Evolutionary conservation across 2,329 filamentous ascomycete genomes (phyloP).

Genomic region (Calonectria naviculata): DNA sequence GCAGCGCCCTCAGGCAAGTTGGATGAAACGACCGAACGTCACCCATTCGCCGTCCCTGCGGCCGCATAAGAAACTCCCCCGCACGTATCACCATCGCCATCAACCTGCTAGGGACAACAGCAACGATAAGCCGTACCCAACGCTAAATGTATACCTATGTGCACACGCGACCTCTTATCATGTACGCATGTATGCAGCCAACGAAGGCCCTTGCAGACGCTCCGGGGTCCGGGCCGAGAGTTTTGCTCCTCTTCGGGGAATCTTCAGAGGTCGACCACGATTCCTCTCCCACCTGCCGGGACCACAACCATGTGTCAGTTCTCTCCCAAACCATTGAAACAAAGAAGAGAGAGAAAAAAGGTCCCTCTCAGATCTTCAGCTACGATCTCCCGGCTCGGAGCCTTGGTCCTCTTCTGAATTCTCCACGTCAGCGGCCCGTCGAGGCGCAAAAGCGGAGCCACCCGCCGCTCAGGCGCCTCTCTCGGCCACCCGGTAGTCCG

Average conservation of each 20-base stretch:
- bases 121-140: background rate
- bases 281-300: background rate
- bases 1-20: background rate
- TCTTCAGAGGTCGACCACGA: background rate
- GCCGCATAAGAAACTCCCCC: background rate
- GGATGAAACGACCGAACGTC: background rate
- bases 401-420: background rate
- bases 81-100: background rate
- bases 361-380: background rate
- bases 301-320: background rate
- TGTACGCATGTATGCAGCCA: background rate
- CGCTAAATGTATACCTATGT: background rate
- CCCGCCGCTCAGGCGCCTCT: background rate
- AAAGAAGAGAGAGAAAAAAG: background rate
- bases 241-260: background rate
- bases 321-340: background rate
- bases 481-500: background rate
- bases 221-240: background rate
- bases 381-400: background rate
- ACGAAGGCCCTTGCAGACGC: background rate
- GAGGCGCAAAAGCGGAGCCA: background rate
- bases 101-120: background rate
- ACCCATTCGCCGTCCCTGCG: background rate
- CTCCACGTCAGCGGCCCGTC: constrained; percentile 3
- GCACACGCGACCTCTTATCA: background rate